Conservation (phyloP, 495 filamentous ascomycete genomes). For the Penicillium pulvis region DNA sequence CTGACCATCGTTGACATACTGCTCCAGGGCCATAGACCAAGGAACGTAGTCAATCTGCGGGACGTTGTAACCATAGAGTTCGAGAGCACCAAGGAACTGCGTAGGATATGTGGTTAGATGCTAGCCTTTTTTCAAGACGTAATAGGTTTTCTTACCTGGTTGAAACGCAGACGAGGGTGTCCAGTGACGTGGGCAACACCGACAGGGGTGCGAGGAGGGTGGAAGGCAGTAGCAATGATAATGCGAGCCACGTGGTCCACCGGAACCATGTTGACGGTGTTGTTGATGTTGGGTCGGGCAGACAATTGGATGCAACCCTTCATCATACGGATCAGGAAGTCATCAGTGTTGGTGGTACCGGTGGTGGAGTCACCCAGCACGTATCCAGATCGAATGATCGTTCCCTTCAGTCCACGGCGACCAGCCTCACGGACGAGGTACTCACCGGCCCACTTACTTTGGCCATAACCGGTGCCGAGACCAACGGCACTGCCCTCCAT, state of each 20-base stretch:
- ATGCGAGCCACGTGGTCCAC: constrained; percentile 81
- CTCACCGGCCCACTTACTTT: constrained; percentile 85
- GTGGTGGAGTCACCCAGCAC: constrained; percentile 53
- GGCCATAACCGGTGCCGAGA: constrained; percentile 85
- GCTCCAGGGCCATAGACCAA: constrained; percentile 55
- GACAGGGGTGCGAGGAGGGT: constrained; percentile 53
- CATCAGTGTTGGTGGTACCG: constrained; percentile 73
- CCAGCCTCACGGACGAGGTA: constrained; percentile 82
- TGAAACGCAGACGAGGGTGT: constrained; percentile 78
- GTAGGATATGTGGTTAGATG: neutral
- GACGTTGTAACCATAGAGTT: constrained; percentile 76
- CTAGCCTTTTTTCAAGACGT: neutral
- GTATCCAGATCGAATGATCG: constrained; percentile 84
- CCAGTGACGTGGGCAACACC: constrained; percentile 77
- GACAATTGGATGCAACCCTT: constrained; percentile 87
- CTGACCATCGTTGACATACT: constrained; percentile 62
- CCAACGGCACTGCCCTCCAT: constrained; percentile 64
- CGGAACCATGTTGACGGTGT: constrained; percentile 90
- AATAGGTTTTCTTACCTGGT: constrained; percentile 39
- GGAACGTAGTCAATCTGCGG: constrained; percentile 65
- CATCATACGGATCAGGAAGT: constrained; percentile 86
- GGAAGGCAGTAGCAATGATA: constrained; percentile 71
- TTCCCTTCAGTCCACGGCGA: constrained; percentile 70
- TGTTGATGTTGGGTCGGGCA: constrained; percentile 72
- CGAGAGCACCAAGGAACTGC: constrained; percentile 65